Evolutionary conservation across 257 asterid species (phyloP), one percentile per base, ranked within the genome.

Genomic region (Leonotis leonurus): DNA sequence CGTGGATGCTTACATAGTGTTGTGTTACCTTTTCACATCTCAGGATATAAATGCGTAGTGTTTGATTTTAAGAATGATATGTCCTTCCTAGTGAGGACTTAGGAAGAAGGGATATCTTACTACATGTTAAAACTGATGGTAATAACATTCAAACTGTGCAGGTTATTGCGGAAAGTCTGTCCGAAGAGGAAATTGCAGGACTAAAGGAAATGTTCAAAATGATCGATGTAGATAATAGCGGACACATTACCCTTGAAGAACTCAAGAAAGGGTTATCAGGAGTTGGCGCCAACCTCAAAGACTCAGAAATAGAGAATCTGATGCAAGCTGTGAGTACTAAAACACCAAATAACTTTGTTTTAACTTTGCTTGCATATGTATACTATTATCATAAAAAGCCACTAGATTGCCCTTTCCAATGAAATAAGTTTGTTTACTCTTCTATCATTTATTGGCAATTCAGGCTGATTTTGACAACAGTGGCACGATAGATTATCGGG

Each of bases 111-210:
- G n/a, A n/a, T n/a, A n/a, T n/a, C n/a, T n/a, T n/a, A n/a, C n/a
- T n/a, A n/a, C n/a, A n/a, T n/a, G n/a, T n/a, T n/a, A n/a, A n/a
- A n/a, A n/a, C n/a, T n/a, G n/a, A n/a, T n/a, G n/a, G 18, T 44
- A 44, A n/a, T n/a, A n/a, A n/a, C n/a, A 6, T 22, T 22, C 54
- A 3, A 22, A 24, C 7, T 49, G 35, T 35, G 43, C 51, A 91
- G 98, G 88, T 91, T 21, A 91, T 91, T 41, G 98, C 96, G 14
- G 94, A 84, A 59, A 75, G 80, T 55, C 87, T 91, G 16, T 86
- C 96, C 0, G 94, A 88, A 75, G 98, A 91, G 68, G 96, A 91
- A 79, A 91, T 86, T 46, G 96, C 95, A 0, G 95, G 98, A 30
- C 68, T 91, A 2, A 91, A 76, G 68, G 95, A 85, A 73, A 85